phyloP scores from a whole-genome alignment of 148 eudicot species.

The Salicornia ramosissima region DNA sequence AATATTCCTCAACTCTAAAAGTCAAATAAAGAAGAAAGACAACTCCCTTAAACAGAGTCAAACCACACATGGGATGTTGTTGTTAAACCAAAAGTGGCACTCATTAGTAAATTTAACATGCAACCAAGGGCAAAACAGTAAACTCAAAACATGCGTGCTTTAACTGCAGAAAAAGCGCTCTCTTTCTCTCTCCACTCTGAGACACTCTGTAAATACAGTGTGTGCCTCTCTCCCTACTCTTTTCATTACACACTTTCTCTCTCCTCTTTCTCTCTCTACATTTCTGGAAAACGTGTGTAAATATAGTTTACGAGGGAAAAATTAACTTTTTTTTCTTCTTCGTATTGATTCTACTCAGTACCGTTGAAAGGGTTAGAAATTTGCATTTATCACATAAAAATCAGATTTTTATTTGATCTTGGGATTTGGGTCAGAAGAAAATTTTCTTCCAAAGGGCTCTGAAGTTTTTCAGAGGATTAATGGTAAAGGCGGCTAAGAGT shows the following conservation, averaged over 20 bases:
- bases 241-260: background rate
- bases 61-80: constrained; percentile 5
- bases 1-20: constrained; percentile 14
- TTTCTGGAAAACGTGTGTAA: constrained; percentile 15
- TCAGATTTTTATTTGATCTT: constrained; percentile 8
- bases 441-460: constrained; percentile 1
- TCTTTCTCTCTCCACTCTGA: constrained; percentile 9
- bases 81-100: background rate
- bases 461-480: constrained; percentile 21
- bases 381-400: background rate
- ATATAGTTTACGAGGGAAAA: background rate
- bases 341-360: no score
- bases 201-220: constrained; percentile 40
- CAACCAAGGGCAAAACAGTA: constrained; percentile 19
- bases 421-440: constrained; percentile 30
- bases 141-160: constrained; percentile 25
- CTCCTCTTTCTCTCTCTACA: constrained; percentile 12
- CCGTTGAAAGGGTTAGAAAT: background rate
- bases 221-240: constrained; percentile 19
- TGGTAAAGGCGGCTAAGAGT: constrained; percentile 51
- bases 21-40: constrained; percentile 10
- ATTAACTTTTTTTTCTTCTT: background rate
- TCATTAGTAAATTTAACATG: background rate
- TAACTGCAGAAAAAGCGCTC: constrained; percentile 33
- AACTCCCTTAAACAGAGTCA: background rate